phyloP scores from a whole-genome alignment of 768 basidiomycete genomes.

The Mycena maculata region DNA sequence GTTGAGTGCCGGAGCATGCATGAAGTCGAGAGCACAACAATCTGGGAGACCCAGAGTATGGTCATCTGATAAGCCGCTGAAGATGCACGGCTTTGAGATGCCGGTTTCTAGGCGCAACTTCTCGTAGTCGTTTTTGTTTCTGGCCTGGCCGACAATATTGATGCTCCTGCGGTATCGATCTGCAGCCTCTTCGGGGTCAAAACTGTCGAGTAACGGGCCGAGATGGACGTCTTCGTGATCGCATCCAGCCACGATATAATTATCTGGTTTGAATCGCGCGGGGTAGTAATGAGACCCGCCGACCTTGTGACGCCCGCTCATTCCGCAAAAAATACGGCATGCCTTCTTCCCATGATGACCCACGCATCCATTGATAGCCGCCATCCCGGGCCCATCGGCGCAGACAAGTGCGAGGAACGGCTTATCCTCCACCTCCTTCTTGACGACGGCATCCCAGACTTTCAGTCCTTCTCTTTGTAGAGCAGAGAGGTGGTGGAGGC shows the following conservation, averaged over 20 bases:
- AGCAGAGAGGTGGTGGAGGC: conserved; percentile 38
- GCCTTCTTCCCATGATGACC: conserved; percentile 46
- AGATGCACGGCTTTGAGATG: conserved; percentile 41
- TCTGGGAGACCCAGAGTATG: conserved; percentile 38
- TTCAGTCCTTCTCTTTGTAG: conserved; percentile 36
- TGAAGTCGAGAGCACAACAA: conserved; percentile 42
- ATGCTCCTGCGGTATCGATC: conserved; percentile 35
- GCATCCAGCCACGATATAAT: conserved; percentile 38
- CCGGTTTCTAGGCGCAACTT: conserved; percentile 42
- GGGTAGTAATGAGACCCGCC: conserved; percentile 48
- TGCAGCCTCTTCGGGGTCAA: background rate
- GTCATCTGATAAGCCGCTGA: conserved; percentile 36
- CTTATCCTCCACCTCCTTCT: background rate
- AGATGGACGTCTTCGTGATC: conserved; percentile 45
- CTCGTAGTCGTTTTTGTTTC: conserved; percentile 39
- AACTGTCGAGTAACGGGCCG: conserved; percentile 19
- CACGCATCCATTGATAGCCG: conserved; percentile 46
- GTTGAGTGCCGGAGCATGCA: conserved; percentile 44
- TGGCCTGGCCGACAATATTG: conserved; percentile 25
- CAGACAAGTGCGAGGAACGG: conserved; percentile 28
- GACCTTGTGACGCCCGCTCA: conserved; percentile 42
- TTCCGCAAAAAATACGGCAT: conserved; percentile 47
- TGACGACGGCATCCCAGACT: conserved; percentile 38
- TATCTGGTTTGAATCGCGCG: conserved; percentile 38
- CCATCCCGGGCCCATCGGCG: conserved; percentile 41